Evolutionary conservation across 1,284 basidiomycete genomes (phyloP), one percentile per base, ranked within the genome.

Genomic region (Ceratobasidium sp.): DNA sequence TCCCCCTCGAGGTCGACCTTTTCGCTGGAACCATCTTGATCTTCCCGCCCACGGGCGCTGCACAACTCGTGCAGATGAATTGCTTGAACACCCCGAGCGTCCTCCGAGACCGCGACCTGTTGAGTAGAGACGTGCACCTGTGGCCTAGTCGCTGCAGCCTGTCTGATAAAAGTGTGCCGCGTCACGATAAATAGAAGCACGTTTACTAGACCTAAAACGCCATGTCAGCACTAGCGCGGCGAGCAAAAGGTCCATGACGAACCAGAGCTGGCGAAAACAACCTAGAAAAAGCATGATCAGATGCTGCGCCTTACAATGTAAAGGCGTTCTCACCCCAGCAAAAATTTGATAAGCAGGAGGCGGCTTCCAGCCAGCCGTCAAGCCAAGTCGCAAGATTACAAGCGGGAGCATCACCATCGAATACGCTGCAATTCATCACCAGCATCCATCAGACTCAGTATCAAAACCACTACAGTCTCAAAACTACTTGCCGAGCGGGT

Each of bases 171-270:
- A 7, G 69, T 62, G 51, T 62, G 69, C 37, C 69, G 69, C 25
- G 69, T 73, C 15, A 40, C 56, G 29, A 62, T 73, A 44, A 73
- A 73, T 49, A 62, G 57, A 62, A 73, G n/a, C 17, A 73, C 69
- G 19, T 71, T 71, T 46, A 57, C 61, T 40, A 71, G 43, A 61
- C 49, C 49, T 56, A 34, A 8, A 22, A 25, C 6, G 2, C 15
- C 22, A 22, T 43, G 67, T 15, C 22, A 40, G 29, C 32, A 15
- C 19, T 11, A 67, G n/a, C 11, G 22, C 11, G 43, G 34, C 22
- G 17, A 40, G 43, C n/a, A 7, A 43, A 43, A 1, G 40, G 1
- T 11, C 9, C 51, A 7, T 51, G 43, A 69, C 52, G 8, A 40
- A 69, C 69, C 69, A 19, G 69, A 71, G 61, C 69, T 34, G 2